These are phyloP conservation scores for Microbotryum violaceum DNA, from an alignment of 1,284 basidiomycete species.

Conservation along the genomic window DNA sequence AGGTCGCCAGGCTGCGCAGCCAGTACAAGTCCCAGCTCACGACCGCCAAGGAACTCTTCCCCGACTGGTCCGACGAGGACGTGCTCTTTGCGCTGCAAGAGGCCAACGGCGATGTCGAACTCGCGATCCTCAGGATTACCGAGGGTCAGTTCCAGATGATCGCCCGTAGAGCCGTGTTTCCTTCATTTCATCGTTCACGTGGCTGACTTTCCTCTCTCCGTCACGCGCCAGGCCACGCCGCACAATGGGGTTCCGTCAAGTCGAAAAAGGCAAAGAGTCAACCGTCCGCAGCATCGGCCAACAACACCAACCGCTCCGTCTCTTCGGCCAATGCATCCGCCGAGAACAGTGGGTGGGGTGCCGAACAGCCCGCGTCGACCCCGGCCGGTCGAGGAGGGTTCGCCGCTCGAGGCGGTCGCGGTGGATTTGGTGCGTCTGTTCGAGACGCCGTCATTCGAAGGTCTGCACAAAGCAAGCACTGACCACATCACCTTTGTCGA, in stretches of 20 bases:
- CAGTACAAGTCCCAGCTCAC: conserved; percentile 21
- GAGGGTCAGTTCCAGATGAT: conserved; percentile 54
- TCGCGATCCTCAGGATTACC: conserved; percentile 65
- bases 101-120: conserved; percentile 61
- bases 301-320: conserved; percentile 4
- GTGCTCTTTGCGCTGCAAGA: conserved; percentile 66
- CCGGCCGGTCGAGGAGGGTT: conserved; percentile 18
- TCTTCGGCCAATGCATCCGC: not conserved
- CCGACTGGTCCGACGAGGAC: conserved; percentile 70
- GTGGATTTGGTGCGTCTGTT: conserved; percentile 21
- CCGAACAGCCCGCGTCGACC: not conserved
- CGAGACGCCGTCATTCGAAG: not conserved
- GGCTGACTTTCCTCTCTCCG: too few species aligned
- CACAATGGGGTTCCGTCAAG: conserved; percentile 78
- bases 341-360: not conserved
- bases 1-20: conserved; percentile 19
- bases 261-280: conserved; percentile 71
- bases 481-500: not conserved
- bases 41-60: conserved; percentile 59
- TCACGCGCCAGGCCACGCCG: conserved; percentile 54
- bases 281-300: not conserved
- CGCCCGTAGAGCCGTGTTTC: not conserved
- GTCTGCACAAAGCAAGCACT: not conserved
- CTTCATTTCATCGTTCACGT: not conserved
- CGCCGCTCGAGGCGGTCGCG: conserved; percentile 20